Evolutionary conservation across 441 rosid genomes (phyloP).

Genomic region (Hura crepitans): DNA sequence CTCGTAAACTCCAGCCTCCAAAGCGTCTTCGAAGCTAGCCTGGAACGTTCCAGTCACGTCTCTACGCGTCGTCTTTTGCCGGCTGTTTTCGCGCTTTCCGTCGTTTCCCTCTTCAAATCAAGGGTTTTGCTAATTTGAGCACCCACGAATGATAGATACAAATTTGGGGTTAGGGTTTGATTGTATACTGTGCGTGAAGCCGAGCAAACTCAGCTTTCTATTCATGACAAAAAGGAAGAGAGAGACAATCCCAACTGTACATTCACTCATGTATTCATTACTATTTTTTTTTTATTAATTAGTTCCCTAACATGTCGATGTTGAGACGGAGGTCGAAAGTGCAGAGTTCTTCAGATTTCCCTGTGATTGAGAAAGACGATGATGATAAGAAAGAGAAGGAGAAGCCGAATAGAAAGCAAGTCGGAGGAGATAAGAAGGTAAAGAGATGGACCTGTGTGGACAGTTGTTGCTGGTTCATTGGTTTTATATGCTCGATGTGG

Average conservation of each 20-base stretch:
- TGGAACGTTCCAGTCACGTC: slow-evolving; percentile 5
- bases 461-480: slow-evolving; percentile 82
- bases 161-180: slow-evolving; percentile 6
- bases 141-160: not conserved
- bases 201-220: not conserved
- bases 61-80: slow-evolving; percentile 19
- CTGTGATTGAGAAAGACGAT: slow-evolving; percentile 5
- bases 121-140: not conserved
- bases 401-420: slow-evolving; percentile 1
- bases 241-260: not conserved
- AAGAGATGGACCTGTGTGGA: slow-evolving; percentile 71
- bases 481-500: slow-evolving; percentile 71
- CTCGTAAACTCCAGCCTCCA: not conserved
- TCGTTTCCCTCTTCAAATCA: not conserved
- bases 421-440: slow-evolving; percentile 8
- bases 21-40: not conserved
- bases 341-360: slow-evolving; percentile 8
- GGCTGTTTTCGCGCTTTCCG: not conserved
- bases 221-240: not conserved
- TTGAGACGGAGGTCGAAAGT: slow-evolving; percentile 28
- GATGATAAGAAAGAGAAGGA: slow-evolving; percentile 8
- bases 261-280: not conserved
- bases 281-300: not conserved
- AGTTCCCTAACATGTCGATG: slow-evolving; percentile 29
- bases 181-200: not conserved